Percentiles rank a stretch among this genome's conserved stretches.
phyloP scores from a whole-genome alignment of 202 grass and related monocot genomes.

The Zizania palustris region DNA sequence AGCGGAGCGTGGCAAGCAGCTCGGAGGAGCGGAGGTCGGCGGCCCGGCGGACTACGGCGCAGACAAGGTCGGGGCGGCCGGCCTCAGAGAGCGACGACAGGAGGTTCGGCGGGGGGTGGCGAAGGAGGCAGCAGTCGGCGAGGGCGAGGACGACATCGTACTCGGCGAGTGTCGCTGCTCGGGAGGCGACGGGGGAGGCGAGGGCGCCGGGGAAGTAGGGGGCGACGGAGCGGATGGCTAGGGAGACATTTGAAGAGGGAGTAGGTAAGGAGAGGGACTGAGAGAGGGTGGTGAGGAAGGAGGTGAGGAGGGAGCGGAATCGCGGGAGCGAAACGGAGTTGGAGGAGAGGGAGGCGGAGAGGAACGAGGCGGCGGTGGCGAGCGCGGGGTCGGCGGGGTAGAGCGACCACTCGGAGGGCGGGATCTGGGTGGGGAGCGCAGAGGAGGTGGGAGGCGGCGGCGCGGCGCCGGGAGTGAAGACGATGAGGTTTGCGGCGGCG shows the following conservation, averaged over 20 bases:
- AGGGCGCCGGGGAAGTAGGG: constrained; percentile 49
- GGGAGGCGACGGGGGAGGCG: constrained; percentile 48
- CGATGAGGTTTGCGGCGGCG: not conserved
- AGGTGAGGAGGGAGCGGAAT: constrained; percentile 44
- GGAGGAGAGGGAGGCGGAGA: constrained; percentile 31
- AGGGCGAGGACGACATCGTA: constrained; percentile 62
- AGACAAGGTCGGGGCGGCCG: constrained; percentile 51
- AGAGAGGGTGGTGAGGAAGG: constrained; percentile 47
- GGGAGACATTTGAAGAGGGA: not conserved
- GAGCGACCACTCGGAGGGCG: constrained; percentile 51
- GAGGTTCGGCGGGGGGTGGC: constrained; percentile 43
- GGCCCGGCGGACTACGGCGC: constrained; percentile 61
- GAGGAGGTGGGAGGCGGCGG: constrained; percentile 23
- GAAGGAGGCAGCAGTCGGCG: constrained; percentile 45
- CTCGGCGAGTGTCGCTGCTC: constrained; percentile 37
- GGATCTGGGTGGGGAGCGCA: constrained; percentile 28
- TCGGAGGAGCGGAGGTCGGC: constrained; percentile 62
- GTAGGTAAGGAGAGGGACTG: constrained; percentile 42
- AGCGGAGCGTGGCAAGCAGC: constrained; percentile 60
- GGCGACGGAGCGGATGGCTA: constrained; percentile 38
- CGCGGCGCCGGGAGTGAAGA: constrained; percentile 41
- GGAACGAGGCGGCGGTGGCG: constrained; percentile 33
- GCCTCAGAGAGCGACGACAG: constrained; percentile 46
- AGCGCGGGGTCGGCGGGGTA: constrained; percentile 37
- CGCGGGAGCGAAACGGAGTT: constrained; percentile 21